These are phyloP conservation scores for Tubosaeta sp. DNA, from an alignment of 768 basidiomycete genomes.

Conservation along the genomic window DNA sequence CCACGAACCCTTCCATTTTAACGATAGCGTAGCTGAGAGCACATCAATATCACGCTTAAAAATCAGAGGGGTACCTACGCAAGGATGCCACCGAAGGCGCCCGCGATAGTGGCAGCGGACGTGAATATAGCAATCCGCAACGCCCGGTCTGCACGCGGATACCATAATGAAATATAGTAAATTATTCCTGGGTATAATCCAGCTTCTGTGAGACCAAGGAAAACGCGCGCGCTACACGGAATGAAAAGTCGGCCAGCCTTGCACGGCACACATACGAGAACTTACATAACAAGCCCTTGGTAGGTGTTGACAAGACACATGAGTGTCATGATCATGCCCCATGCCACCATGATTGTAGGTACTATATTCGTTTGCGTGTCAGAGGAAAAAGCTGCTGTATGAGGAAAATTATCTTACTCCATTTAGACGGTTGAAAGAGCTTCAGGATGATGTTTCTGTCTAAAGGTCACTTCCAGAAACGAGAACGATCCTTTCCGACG, in stretches of 20 bases:
- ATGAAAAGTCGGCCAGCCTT: neutral
- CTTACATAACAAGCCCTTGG: slow-evolving; percentile 30
- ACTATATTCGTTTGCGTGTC: slow-evolving; percentile 28
- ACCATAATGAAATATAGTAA: slow-evolving; percentile 55
- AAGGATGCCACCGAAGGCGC: slow-evolving; percentile 45
- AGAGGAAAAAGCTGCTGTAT: slow-evolving; percentile 1
- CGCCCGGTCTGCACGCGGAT: slow-evolving; percentile 55
- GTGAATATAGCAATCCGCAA: slow-evolving; percentile 60
- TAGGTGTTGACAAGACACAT: slow-evolving; percentile 37
- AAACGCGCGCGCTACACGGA: slow-evolving; percentile 32
- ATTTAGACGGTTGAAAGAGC: slow-evolving; percentile 33
- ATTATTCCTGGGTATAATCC: slow-evolving; percentile 41
- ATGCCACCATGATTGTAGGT: slow-evolving; percentile 36
- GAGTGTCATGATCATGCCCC: slow-evolving; percentile 38
- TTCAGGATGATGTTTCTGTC: slow-evolving; percentile 36
- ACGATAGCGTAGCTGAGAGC: slow-evolving; percentile 32
- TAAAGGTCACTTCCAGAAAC: slow-evolving; percentile 1
- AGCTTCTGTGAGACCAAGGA: slow-evolving; percentile 46
- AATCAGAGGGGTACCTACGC: slow-evolving; percentile 32
- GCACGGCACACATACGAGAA: neutral
- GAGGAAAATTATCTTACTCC: slow-evolving; percentile 23
- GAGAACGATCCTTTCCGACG: slow-evolving; percentile 3
- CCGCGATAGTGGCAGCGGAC: slow-evolving; percentile 58
- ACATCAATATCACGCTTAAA: neutral
- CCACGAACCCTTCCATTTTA: slow-evolving; percentile 31